Evolutionary conservation across 2,329 filamentous ascomycete species (phyloP).

Genomic region (Pestalotiopsis sp.): DNA sequence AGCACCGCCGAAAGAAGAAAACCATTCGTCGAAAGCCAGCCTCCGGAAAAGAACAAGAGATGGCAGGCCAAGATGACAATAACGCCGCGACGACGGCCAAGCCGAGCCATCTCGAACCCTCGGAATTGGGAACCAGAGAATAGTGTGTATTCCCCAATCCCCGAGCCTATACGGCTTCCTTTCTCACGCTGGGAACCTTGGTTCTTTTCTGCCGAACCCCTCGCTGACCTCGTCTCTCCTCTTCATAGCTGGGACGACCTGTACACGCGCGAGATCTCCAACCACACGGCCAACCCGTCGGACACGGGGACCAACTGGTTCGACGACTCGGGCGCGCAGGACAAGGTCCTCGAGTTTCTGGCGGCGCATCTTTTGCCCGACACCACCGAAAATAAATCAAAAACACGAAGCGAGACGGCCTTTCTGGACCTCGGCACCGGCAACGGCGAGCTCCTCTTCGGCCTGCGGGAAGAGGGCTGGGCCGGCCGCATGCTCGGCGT

Average conservation of each 20-base stretch:
- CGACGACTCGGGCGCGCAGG: slow-evolving; percentile 86
- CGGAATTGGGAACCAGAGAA: slow-evolving; percentile 82
- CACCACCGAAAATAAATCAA: slow-evolving; percentile 23
- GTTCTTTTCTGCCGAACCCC: not conserved
- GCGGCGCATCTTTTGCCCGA: slow-evolving; percentile 33
- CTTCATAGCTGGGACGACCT: slow-evolving; percentile 71
- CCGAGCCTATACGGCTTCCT: not conserved
- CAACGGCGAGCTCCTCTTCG: slow-evolving; percentile 89
- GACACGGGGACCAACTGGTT: slow-evolving; percentile 96
- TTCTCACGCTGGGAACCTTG: not conserved
- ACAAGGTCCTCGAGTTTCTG: slow-evolving; percentile 75
- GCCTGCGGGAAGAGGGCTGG: slow-evolving; percentile 70
- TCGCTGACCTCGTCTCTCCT: not conserved
- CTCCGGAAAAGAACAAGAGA: not conserved
- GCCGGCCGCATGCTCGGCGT: slow-evolving; percentile 76
- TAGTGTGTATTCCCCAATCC: slow-evolving; percentile 62
- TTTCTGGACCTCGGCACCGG: slow-evolving; percentile 92
- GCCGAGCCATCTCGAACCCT: slow-evolving; percentile 75
- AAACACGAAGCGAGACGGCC: slow-evolving; percentile 41
- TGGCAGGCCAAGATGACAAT: not conserved
- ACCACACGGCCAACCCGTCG: slow-evolving; percentile 70
- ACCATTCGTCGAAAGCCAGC: not conserved
- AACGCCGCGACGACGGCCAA: slow-evolving; percentile 26
- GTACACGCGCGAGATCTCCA: slow-evolving; percentile 71
- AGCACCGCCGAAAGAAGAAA: too few species aligned